Base-by-base conservation (phyloP, 2,329 filamentous ascomycete species). In the Talaromyces islandicus region DNA sequence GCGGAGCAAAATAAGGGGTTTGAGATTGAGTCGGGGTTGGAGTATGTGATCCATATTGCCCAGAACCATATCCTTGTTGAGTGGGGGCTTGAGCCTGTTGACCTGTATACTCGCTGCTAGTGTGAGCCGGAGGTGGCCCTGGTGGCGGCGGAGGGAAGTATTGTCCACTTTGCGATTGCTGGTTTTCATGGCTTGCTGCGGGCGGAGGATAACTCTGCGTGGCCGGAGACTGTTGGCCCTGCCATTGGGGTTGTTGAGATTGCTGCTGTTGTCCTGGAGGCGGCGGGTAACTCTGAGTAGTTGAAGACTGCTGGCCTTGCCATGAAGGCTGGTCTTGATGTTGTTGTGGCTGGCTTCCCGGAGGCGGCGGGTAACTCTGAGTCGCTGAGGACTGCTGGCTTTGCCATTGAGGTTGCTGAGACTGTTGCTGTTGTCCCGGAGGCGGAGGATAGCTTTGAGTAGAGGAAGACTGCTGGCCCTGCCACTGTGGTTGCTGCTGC, bases 1-100 rank as follows among this genome's bases (percentile, higher is more conserved):
- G 76, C 57, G 78, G 77, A 17, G 76, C 71, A 64, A 77, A 79
- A 52, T 77, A 76, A 2, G 74, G 74, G 2, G 68, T 68, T 58
- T 75, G 32, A 32, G 30, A 11, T 32, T 32, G 61, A 19, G 51
- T 27, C 43, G 54, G 59, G 24, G 54, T 58, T 19, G 50, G 27
- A 3, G 46, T 30, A 10, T 58, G 57, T 21, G 60, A 52, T 24
- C 50, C 50, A 30, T 59, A 57, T 54, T 56, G 60, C 1, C 43
- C 35, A 17, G 60, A 53, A 29, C 54, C 48, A 48, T 54, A 60
- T 11, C 52, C 51, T 51, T 38, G 30, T 4, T 51, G 56, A 25
- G 59, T 48, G 38, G 56, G 21, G 17, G 48, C 43, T 17, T 50
- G 38, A 2, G 19, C 50, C 19, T 54, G 53, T 48, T 58, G 59